These are phyloP conservation scores for Sutorius australiensis DNA, from an alignment of 768 basidiomycete species.

Conservation along the genomic window DNA sequence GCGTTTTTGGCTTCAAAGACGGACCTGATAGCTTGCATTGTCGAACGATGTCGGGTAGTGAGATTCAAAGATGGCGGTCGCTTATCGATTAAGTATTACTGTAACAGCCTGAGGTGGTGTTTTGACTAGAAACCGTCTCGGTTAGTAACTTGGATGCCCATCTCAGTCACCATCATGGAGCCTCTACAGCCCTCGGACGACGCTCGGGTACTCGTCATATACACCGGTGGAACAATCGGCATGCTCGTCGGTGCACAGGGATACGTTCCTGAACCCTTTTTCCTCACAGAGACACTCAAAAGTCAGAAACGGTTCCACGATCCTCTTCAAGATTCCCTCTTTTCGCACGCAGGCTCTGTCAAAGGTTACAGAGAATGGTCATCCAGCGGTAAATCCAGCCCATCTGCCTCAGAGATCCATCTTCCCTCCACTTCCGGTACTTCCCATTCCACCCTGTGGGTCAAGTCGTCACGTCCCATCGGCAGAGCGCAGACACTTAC, in stretches of 20 bases:
- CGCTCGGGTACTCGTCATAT: constrained; percentile 79
- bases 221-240: constrained; percentile 88
- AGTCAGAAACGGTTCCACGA: constrained; percentile 91
- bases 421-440: constrained; percentile 2
- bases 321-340: constrained; percentile 80
- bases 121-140: neutral
- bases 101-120: constrained; percentile 1
- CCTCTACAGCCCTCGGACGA: constrained; percentile 53
- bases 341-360: constrained; percentile 75
- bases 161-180: constrained; percentile 40
- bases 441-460: constrained; percentile 44
- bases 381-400: constrained; percentile 55
- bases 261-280: constrained; percentile 84
- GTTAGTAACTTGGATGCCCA: neutral
- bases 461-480: constrained; percentile 70
- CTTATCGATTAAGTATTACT: too few species aligned
- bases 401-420: constrained; percentile 23
- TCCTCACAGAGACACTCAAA: constrained; percentile 77
- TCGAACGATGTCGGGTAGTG: neutral
- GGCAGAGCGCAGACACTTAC: constrained; percentile 41
- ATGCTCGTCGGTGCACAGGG: constrained; percentile 77
- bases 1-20: constrained; percentile 27
- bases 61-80: too few species aligned
- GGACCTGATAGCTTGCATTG: constrained; percentile 29
- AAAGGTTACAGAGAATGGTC: constrained; percentile 80